Base-by-base conservation (phyloP, 2,329 filamentous ascomycete genomes). In the Beauveria medogensis region DNA sequence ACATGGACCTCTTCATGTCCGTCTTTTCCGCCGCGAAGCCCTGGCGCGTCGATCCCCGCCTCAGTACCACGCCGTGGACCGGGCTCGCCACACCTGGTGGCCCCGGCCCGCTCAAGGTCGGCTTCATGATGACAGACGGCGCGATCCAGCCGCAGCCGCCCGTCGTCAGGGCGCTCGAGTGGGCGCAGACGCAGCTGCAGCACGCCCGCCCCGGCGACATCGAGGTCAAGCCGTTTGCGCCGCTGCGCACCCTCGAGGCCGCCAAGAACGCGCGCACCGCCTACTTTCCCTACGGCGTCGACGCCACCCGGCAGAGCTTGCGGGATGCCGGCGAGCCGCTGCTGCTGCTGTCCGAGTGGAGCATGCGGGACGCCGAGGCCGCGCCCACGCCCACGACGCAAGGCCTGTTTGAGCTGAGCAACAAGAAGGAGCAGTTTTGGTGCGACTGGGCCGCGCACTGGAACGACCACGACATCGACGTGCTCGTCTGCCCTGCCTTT, bases 231-330 rank as follows among this genome's bases (percentile, higher is more conserved):
- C 30, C 64, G 0, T 78, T 77, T 62, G 67, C 59, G 2, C 70
- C 73, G 0, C 70, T 68, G n/a, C 67, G 69, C 3, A 65, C 67
- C 0, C 65, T 65, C 26, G 64, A 75, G 20, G 71, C 70, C 0
- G 70, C 67, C 63, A 40, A 46, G 0, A 69, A 65, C 65, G 74
- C 78, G 64, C 64, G 70, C 53, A 64, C 63, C 3, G 73, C 78
- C 14, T 81, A 81, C 69, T 81, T 75, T 67, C 79, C 79, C 0
- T 78, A 80, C 28, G 76, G 75, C 16, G 77, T 71, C 3, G 64
- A 62, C 46, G 59, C 63, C 37, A 64, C 72, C 55, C 70, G 69
- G 56, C 67, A 67, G 2, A 65, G 70, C 20, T 69, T 81, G 34
- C 63, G 64, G 0, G 64, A 69, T 10, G 69, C 74, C 0, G 75